Evolutionary conservation across 2,329 filamentous ascomycete genomes (phyloP), one percentile per base, ranked within the genome.

Genomic region (Mycosphaerella arachidis): DNA sequence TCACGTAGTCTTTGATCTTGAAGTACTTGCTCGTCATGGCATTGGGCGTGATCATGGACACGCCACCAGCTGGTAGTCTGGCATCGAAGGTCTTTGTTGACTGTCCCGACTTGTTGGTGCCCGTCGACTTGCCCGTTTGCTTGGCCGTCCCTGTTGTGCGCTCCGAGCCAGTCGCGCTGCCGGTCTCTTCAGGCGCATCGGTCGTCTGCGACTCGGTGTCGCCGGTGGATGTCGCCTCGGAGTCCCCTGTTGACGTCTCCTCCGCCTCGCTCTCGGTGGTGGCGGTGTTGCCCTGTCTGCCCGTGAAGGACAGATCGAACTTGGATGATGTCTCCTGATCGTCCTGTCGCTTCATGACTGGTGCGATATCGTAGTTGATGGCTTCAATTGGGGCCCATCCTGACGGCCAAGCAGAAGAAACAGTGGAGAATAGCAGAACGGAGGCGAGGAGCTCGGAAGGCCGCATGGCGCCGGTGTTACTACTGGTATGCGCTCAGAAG

Each of bases 1-100:
- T 87, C 31, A 87, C 75, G 60, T 77, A 79, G 48, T 87, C 79
- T 18, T 83, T 83, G 65, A 88, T 82, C 72, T 86, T 88, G 79
- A 85, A 87, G 74, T 83, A 88, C 57, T 81, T 80, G 8, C 68
- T 66, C 4, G 79, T 75, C 16, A 79, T 76, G 8, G 77, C 76
- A 53, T 77, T 76, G 1, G 86, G 86, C 6, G 83, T 86, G 57
- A 87, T 76, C 82, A 88, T 84, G 48, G 79, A 77, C 57, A 88
- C 77, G 56, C 85, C 85, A 50, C 86, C 86, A 3, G 82, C 78
- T 24, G 81, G 81, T 16, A 81, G 71, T 57, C 81, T 78, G 53
- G 82, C 73, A 63, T 85, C 80, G 69, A 84, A 82, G 33, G 75
- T 77, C 58, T 73, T 77, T 20, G 73, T 66, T 13, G 63, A 64